Base-by-base conservation (phyloP, 1,284 basidiomycete species). In the Fomitiporia mediterranea region DNA sequence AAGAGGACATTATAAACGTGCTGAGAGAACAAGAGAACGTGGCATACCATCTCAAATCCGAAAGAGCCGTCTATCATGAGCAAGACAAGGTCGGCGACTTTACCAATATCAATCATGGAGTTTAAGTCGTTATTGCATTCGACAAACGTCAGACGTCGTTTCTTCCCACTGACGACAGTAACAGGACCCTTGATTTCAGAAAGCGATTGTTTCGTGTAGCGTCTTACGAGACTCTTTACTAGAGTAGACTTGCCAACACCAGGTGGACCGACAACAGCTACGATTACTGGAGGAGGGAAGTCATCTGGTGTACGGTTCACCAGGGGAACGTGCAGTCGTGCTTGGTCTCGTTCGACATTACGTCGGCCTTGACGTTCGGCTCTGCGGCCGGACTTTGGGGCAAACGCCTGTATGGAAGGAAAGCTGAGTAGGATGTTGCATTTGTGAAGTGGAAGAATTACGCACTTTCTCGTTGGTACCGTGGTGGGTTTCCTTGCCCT, bases 61-160 rank as follows among this genome's bases (percentile, higher is more conserved):
- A 96, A 98, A 39, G 91, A 94, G 2, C 92, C 96, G 67, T 99
- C 97, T 64, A 99, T 91, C 93, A 98, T 95, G 62, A 99, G 83
- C 43, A 99, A 76, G 2, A 99, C 91, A 47, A 99, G 77, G 72
- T 99, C 97, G 4, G 93, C 96, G 58, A 99, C 84, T 72, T 99
- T 99, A 57, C 87, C 95, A 64, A 98, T 79, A 77, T 99, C 97
- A 61, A 99, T 91, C 95, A 98, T 98, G 48, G 93, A 91, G 71
- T 96, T 96, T 63, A 99, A 78, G 74, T 98, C 94, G 69, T 95
- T 98, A 66, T 96, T 95, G 74, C 94, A 98, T 72, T 99, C 97
- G 57, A 99, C 80, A 71, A 99, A 95, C 0, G 96, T 98, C 21
- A 99, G 77, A 13, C 97, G 79, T 47, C 94, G 81, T 66, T 88